A percentile compares a stretch with the other conserved stretches of the same genome.
These are phyloP conservation scores for Eucommia ulmoides DNA, from an alignment of 257 asterid genomes.

Conservation along the genomic window DNA sequence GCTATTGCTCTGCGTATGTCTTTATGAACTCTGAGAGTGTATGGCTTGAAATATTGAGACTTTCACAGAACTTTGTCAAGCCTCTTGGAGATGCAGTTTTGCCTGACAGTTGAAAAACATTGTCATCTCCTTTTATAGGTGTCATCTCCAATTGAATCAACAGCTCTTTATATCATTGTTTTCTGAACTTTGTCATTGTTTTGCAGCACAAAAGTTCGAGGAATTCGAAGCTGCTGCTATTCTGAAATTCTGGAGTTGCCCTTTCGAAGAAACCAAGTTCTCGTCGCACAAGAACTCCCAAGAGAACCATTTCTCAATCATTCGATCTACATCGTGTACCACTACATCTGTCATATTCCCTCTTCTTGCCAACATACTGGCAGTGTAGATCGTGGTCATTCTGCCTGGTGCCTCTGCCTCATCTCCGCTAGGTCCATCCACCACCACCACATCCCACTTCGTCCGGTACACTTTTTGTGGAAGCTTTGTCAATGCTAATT, in stretches of 20 bases:
- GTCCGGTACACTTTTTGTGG: slow-evolving; percentile 31
- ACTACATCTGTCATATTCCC: slow-evolving; percentile 36
- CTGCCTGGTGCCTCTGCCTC: slow-evolving; percentile 56
- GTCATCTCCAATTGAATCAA: no score
- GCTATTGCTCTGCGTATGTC: no score
- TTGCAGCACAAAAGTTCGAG: slow-evolving; percentile 29
- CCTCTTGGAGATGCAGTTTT: no score
- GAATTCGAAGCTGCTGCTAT: slow-evolving; percentile 25
- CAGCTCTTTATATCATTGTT: no score
- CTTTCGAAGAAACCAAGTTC: slow-evolving; percentile 69
- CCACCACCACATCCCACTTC: slow-evolving; percentile 62
- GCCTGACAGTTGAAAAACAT: no score
- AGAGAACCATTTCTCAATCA: slow-evolving; percentile 83
- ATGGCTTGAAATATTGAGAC: no score
- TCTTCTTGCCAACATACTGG: slow-evolving; percentile 55
- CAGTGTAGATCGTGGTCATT: slow-evolving; percentile 69
- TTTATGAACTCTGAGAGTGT: no score
- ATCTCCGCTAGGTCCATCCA: slow-evolving; percentile 71
- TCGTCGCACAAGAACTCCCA: slow-evolving; percentile 79
- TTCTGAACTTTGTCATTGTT: no score
- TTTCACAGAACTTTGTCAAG: no score
- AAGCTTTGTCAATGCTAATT: slow-evolving; percentile 34
- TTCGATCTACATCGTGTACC: slow-evolving; percentile 60
- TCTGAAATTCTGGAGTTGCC: slow-evolving; percentile 62
- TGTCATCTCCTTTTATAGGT: no score